Evolutionary conservation across 345 rosid genomes (phyloP), one percentile per base, ranked within the genome.

Genomic region (Rubroshorea leprosula): DNA sequence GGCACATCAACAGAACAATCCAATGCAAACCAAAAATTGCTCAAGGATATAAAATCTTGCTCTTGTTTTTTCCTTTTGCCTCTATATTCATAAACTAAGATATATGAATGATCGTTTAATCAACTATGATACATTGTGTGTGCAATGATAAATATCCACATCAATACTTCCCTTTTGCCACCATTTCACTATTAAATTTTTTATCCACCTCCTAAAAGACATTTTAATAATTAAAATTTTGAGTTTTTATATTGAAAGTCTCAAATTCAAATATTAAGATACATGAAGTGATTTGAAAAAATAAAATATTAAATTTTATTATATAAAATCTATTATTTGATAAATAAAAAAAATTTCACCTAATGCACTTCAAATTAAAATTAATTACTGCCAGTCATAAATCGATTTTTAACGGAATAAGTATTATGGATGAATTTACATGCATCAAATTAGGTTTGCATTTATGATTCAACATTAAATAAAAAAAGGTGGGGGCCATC

Each of bases 31-130:
- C 17, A 53, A 31, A 44, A 62, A 26, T 22, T 44, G 27, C 46
- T 54, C 10, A 50, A 31, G 27, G 35, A 45, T 31, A 24, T 23
- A n/a, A 45, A 63, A 63, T 53, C 66, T 54, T 46, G 15, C 53
- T 27, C 27, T 43, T 45, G 58, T 62, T 53, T 57, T 22, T 47
- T 62, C 27, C 56, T n/a, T 49, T n/a, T 46, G 35, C 38, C 58
- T 54, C 27, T 52, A 25, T 55, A 35, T 38, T 6, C 44, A 9
- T 23, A 29, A 26, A 23, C 22, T 38, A 27, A 35, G 29, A 19
- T 6, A 47, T 45, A 62, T 68, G 20, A 61, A 39, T 44, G 27
- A 19, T 13, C 24, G 31, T 8, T 35, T 6, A 2, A 35, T 35
- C 24, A 55, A 49, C 52, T 47, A 57, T 12, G n/a, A 10, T n/a